Conservation (phyloP, 345 rosid species). For the Lepidium sativum region DNA sequence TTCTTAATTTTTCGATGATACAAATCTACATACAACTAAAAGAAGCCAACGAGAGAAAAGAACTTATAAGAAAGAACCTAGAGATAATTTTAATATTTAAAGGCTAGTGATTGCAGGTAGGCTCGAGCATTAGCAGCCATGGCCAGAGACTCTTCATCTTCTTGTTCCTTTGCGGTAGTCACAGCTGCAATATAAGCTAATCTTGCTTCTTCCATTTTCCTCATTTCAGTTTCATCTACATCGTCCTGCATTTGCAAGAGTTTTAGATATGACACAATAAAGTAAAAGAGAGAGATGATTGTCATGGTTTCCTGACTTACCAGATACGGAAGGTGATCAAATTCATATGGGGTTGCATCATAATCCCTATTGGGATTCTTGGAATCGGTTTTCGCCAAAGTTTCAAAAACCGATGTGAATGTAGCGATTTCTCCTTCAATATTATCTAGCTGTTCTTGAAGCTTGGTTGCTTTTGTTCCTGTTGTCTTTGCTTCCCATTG, state of each 20-base stretch:
- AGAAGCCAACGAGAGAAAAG: not conserved
- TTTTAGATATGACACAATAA: slow-evolving; percentile 2
- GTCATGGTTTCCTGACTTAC: slow-evolving; percentile 36
- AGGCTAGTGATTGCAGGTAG: slow-evolving; percentile 58
- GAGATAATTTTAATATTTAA: slow-evolving; percentile 21
- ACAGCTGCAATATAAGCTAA: slow-evolving; percentile 62
- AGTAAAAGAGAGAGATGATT: not conserved
- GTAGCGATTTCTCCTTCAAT: slow-evolving; percentile 61
- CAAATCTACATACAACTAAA: slow-evolving; percentile 21
- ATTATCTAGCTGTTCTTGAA: slow-evolving; percentile 59
- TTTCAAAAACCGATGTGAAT: slow-evolving; percentile 49
- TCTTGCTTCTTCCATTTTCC: slow-evolving; percentile 77
- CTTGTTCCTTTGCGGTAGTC: slow-evolving; percentile 56
- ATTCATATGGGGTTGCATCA: slow-evolving; percentile 43
- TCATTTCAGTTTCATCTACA: slow-evolving; percentile 35
- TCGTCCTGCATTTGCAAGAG: slow-evolving; percentile 38
- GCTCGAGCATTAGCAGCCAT: slow-evolving; percentile 65
- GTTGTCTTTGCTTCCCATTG: slow-evolving; percentile 91
- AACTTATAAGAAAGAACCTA: not conserved
- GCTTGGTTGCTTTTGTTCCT: slow-evolving; percentile 52
- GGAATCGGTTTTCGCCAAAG: slow-evolving; percentile 38
- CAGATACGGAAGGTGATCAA: slow-evolving; percentile 45
- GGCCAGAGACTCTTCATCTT: slow-evolving; percentile 76
- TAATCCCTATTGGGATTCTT: slow-evolving; percentile 37
- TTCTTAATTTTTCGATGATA: slow-evolving; percentile 8